Base-by-base conservation (phyloP, 169 alveolate species). In the Amoebophrya sp. region DNA sequence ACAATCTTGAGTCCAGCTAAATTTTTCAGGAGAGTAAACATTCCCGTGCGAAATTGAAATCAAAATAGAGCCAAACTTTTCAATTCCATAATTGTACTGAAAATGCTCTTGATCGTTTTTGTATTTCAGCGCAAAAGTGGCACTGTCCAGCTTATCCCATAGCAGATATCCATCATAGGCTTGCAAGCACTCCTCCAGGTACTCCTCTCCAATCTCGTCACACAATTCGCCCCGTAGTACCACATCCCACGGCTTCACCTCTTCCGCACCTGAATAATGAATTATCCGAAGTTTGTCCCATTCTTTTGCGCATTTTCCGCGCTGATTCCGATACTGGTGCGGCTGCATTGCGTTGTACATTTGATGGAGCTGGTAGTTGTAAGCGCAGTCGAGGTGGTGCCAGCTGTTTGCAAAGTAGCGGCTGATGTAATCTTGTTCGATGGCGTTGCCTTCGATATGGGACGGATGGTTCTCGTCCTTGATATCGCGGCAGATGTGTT, bases 291-390 rank as follows among this genome's bases (percentile, higher is more conserved):
- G 83, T 29, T 65, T 36, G 18, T 65, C 33, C 33, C 2, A 65
- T 29, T 26, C 0, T 26, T 65, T 65, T 18, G 12, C 33, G 36
- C 38, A 1, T 36, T 26, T 6, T 26, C 33, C 83, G 83, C 26
- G 39, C 12, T 1, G 33, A 0, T 26, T 65, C 36, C 2, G 1
- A 6, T 26, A 6, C 2, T 29, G 18, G 2, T 65, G 2, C 26
- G 83, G 83, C 83, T 65, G 83, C 83, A 65, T 12, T 29, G 36
- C 83, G 83, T 65, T 65, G 83, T 65, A 65, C 83, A 65, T 6
- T 36, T 65, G 83, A 26, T 65, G 83, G 33, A 65, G 83, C 83
- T 65, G 83, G 33, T 12, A 65, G 83, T 65, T 65, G 83, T 65
- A 26, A 6, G 33, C 83, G 83, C 83, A 65, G 26, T 65, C 83